Percentiles rank a stretch among this genome's conserved stretches.
Conservation (phyloP, 1,139 yeast species). For the Yamadazyma conglobata region DNA sequence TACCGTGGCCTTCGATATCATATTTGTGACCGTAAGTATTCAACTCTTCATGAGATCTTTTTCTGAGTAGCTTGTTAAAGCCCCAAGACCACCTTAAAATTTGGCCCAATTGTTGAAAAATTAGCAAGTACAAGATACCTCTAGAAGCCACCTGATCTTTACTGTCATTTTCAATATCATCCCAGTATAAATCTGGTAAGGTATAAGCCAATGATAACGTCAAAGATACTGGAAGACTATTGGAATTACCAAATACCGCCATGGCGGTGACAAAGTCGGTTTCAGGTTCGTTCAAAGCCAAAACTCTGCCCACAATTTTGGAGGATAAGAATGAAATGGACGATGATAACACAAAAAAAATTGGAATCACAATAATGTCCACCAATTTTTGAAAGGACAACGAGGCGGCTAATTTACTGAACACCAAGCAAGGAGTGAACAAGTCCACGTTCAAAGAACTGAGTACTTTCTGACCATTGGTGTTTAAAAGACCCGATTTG, state of each 20-base stretch:
- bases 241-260: conserved; percentile 85
- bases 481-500: conserved; percentile 51
- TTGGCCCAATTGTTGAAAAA: conserved; percentile 85
- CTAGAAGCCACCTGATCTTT: conserved; percentile 74
- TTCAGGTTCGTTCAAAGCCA: conserved; percentile 60
- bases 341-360: conserved; percentile 66
- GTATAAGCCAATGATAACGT: conserved; percentile 71
- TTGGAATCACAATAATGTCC: conserved; percentile 70
- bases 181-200: conserved; percentile 73
- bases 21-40: no score
- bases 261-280: conserved; percentile 80
- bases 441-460: conserved; percentile 71
- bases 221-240: conserved; percentile 74
- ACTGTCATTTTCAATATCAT: conserved; percentile 60
- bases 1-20: no score
- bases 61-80: conserved; percentile 66
- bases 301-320: conserved; percentile 39
- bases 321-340: conserved; percentile 59
- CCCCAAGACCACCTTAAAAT: conserved; percentile 91
- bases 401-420: conserved; percentile 74
- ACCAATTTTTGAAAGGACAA: conserved; percentile 62
- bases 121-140: conserved; percentile 71
- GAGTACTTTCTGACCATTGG: conserved; percentile 62
- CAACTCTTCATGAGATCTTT: conserved; percentile 43
- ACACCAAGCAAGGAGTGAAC: conserved; percentile 82